Evolutionary conservation across 495 filamentous ascomycete species (phyloP), one percentile per base, ranked within the genome.

Genomic region (Penicillium mononematosum): DNA sequence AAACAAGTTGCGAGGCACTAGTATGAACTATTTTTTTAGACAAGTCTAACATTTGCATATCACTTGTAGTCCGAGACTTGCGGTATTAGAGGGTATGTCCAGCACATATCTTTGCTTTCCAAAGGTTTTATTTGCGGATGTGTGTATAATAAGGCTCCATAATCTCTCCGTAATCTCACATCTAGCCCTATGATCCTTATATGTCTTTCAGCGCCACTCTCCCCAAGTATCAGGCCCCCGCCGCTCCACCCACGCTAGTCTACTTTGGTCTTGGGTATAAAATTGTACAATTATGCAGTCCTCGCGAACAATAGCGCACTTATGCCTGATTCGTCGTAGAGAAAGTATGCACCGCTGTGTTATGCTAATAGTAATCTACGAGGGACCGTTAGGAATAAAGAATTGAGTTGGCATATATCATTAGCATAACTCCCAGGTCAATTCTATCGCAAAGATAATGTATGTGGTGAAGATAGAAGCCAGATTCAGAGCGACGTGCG

Each of bases 61-160:
- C 47, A 50, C 19, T 50, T 24, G 31, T 5, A 48, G 24, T 39
- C 44, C 20, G 31, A 54, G 20, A 38, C 52, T 29, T 46, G 32
- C 20, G 39, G 9, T 11, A 29, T 31, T 53, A 29, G 38, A 22
- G 17, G 36, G 19, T 49, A 31, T 45, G 24, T 31, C 42, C 12
- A 27, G 43, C 52, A 70, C 70, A 87, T 58, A 87, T 62, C 66
- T 79, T 86, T n/a, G 78, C 66, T 46, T 45, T 61, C 4, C 53
- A 39, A 3, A 5, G 16, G 25, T 45, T 7, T n/a, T 55, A 52
- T 70, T 72, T 12, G 68, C 67, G 42, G 75, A 78, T 39, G 7
- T 8, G 7, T 8, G 17, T n/a, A 12, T 56, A 83, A n/a, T 41
- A 44, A 22, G 47, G 31, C 14, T 22, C 44, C 44, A 19, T 25